Evolutionary conservation across 208 protist species (phyloP).

Genomic region (Naegleria lovaniensis): DNA sequence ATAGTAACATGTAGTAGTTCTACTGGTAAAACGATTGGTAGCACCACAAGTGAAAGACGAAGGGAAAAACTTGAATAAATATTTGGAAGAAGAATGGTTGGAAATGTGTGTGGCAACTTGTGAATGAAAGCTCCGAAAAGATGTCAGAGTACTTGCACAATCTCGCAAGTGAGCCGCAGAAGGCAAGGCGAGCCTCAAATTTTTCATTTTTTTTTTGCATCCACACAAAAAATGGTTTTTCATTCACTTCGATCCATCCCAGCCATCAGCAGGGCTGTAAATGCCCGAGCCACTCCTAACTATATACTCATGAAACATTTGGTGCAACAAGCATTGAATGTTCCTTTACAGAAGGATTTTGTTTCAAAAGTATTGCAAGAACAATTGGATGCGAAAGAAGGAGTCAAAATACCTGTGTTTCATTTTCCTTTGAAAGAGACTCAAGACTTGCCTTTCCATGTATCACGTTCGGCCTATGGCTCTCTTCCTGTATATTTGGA

Average conservation of each 20-base stretch:
- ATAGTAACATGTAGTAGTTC: no score
- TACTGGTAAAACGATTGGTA: no score
- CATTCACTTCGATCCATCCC: not conserved
- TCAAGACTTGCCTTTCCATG: constrained; percentile 20
- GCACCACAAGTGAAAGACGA: no score
- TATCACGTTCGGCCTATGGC: not conserved
- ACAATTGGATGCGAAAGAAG: not conserved
- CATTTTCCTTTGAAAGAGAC: not conserved
- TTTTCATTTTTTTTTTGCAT: no score
- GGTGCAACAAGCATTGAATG: not conserved
- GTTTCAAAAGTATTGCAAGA: not conserved
- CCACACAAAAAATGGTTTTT: not conserved
- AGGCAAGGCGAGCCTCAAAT: no score
- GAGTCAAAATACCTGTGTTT: not conserved
- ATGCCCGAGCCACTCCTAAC: not conserved
- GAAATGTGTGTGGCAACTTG: no score
- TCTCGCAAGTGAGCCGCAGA: no score
- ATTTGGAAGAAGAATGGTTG: no score
- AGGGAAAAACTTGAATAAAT: no score
- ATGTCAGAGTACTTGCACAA: no score
- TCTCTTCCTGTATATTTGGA: constrained; percentile 13
- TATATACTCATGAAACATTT: constrained; percentile 5
- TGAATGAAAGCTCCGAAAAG: no score
- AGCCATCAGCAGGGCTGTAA: not conserved
- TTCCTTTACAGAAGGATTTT: not conserved